Evolutionary conservation across 2,329 filamentous ascomycete genomes (phyloP).

Genomic region (Fusarium newnesense): DNA sequence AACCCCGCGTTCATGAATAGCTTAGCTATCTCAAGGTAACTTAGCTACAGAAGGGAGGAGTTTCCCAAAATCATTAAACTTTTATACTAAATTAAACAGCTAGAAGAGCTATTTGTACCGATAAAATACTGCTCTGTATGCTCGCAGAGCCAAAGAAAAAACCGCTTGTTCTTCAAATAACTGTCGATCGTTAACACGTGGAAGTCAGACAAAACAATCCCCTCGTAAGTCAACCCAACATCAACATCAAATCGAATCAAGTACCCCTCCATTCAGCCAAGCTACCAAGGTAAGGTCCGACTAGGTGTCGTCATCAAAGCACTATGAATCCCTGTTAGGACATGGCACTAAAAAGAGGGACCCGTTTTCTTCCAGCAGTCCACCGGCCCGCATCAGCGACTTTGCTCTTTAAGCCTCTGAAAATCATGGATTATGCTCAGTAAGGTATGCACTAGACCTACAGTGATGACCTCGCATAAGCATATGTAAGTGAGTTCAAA

Average conservation of each 20-base stretch:
- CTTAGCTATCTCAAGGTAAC: neutral
- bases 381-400: slow-evolving; percentile 35
- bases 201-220: slow-evolving; percentile 31
- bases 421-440: neutral
- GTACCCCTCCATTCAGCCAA: slow-evolving; percentile 36
- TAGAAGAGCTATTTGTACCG: neutral
- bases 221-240: slow-evolving; percentile 19
- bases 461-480: slow-evolving; percentile 8
- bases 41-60: neutral
- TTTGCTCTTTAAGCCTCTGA: slow-evolving; percentile 24
- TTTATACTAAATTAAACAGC: neutral
- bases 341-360: slow-evolving; percentile 17
- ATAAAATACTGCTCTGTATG: neutral
- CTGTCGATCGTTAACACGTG: slow-evolving; percentile 16
- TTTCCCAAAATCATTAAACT: neutral
- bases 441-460: slow-evolving; percentile 4
- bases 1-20: slow-evolving; percentile 31
- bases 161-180: neutral
- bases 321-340: slow-evolving; percentile 14
- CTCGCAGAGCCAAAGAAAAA: neutral
- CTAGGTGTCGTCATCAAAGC: slow-evolving; percentile 41
- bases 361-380: slow-evolving; percentile 33
- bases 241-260: slow-evolving; percentile 11
- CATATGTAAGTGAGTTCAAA: neutral
- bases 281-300: slow-evolving; percentile 25